Evolutionary conservation across 2,329 filamentous ascomycete genomes (phyloP).

Genomic region (Colletotrichum liriopes): DNA sequence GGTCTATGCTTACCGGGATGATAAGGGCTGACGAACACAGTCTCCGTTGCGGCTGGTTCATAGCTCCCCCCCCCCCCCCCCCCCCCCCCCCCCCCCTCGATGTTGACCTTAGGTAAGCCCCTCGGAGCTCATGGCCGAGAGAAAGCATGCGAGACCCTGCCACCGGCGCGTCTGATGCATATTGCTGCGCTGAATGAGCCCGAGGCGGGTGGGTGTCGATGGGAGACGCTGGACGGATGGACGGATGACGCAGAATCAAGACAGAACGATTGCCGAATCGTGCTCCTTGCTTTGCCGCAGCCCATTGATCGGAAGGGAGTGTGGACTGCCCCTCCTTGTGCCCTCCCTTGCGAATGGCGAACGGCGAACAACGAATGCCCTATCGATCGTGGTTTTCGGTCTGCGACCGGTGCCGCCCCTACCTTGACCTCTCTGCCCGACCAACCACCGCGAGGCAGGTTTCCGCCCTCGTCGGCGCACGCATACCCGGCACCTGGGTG

Average conservation of each 20-base stretch:
- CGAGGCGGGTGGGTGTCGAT: background rate
- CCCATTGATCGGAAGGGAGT: background rate
- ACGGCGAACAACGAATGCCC: background rate
- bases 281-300: background rate
- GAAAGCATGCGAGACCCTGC: slow-evolving; percentile 8
- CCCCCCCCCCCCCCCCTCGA: background rate
- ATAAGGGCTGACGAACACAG: background rate
- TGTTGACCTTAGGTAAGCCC: background rate
- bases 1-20: slow-evolving; percentile 2
- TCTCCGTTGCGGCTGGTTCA: background rate
- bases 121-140: background rate
- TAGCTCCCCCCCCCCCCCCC: background rate
- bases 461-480: background rate
- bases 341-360: background rate
- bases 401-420: background rate
- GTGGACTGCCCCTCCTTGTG: no score
- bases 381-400: background rate
- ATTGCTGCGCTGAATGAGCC: background rate
- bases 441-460: background rate
- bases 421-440: background rate
- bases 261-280: background rate
- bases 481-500: background rate
- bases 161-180: background rate
- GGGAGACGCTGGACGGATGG: background rate
- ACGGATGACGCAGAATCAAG: background rate